Conservation (phyloP, 2,329 filamentous ascomycete genomes). For the Sporothrix euskadiensis region DNA sequence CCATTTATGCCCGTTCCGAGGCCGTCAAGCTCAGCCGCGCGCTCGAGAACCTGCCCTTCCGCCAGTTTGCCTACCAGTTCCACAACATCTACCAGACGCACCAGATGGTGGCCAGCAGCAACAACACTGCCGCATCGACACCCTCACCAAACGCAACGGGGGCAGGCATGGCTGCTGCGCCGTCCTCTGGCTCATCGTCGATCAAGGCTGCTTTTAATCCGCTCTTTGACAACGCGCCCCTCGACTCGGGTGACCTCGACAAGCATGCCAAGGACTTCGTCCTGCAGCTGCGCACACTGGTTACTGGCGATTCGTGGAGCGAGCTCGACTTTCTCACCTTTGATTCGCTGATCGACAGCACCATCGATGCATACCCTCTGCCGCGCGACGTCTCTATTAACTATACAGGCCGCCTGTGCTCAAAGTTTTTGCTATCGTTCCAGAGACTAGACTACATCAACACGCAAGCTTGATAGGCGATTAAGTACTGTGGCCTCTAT, state of each 20-base stretch:
- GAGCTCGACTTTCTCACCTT: constrained; percentile 29
- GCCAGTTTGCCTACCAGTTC: constrained; percentile 61
- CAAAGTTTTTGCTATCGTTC: constrained; percentile 59
- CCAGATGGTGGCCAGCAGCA: constrained; percentile 50
- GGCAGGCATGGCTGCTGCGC: neutral
- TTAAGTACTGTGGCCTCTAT: neutral
- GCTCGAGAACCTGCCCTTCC: constrained; percentile 61
- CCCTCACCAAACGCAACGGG: constrained; percentile 18
- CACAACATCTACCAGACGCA: constrained; percentile 62
- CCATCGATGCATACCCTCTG: neutral
- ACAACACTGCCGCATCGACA: neutral
- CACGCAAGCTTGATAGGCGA: constrained; percentile 15
- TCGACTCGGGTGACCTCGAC: constrained; percentile 50
- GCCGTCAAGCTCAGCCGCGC: constrained; percentile 52
- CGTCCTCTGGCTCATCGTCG: neutral
- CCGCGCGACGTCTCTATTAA: constrained; percentile 48
- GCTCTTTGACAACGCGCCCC: constrained; percentile 48
- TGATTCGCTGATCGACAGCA: constrained; percentile 10
- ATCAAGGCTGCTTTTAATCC: constrained; percentile 53
- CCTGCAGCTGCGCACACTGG: constrained; percentile 45
- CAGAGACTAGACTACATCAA: constrained; percentile 27
- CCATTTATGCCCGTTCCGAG: constrained; percentile 39
- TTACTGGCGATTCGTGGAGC: constrained; percentile 44
- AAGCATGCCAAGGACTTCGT: constrained; percentile 50
- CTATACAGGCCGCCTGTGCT: constrained; percentile 55